Evolutionary conservation across 177 flowering plant genomes (phyloP).

Genomic region (Vitis hybrid): DNA sequence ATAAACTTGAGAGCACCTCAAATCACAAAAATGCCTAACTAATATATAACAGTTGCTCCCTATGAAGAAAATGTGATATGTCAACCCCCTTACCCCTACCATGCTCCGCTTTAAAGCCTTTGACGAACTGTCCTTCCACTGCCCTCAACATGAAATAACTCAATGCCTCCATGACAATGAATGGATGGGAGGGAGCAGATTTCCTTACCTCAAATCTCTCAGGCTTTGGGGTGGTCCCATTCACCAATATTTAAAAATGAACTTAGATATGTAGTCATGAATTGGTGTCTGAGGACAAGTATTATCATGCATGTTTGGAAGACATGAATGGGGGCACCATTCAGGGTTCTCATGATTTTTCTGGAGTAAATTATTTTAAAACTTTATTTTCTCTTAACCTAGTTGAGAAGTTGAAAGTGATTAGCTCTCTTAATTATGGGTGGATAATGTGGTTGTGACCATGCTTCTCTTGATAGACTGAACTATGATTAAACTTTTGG

Average conservation of each 20-base stretch:
- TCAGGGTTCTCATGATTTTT: background rate
- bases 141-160: no score
- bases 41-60: no score
- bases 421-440: background rate
- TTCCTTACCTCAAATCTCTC: no score
- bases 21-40: no score
- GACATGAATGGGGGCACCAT: background rate
- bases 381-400: background rate
- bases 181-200: no score
- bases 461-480: constrained; percentile 2
- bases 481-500: background rate
- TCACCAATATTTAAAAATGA: no score
- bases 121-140: no score
- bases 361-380: background rate
- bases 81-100: background rate
- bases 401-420: background rate
- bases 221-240: no score
- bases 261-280: no score
- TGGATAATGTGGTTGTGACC: background rate
- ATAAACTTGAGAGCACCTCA: no score
- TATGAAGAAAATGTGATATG: no score
- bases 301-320: background rate
- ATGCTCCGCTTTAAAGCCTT: background rate
- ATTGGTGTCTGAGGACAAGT: background rate
- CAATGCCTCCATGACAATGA: no score